phyloP scores from a whole-genome alignment of 208 protist species.

The Spongospora subterranea region DNA sequence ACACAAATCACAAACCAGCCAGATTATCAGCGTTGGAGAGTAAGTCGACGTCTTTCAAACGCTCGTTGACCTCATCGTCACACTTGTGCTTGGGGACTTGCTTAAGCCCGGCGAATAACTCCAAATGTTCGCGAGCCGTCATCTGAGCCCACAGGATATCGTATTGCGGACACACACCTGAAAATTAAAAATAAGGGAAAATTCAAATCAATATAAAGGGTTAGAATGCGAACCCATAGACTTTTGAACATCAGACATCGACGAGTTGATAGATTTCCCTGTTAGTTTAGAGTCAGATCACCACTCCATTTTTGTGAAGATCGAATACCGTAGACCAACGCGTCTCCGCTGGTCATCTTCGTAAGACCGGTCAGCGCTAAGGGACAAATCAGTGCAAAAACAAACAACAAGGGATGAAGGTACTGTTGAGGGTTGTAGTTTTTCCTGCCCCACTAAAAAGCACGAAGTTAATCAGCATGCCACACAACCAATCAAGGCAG shows the following conservation, averaged over 20 bases:
- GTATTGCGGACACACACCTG: slow-evolving; percentile 35
- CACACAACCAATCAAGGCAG: not conserved
- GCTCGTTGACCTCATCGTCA: not conserved
- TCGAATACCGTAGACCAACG: not conserved
- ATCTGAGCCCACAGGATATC: slow-evolving; percentile 22
- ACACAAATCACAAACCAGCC: not conserved
- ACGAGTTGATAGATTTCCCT: not conserved
- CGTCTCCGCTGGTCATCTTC: not conserved
- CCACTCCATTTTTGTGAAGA: not conserved
- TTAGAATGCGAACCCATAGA: not conserved
- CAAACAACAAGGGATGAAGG: not conserved
- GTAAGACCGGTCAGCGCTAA: not conserved
- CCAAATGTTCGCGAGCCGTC: not conserved
- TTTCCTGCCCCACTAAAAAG: slow-evolving; percentile 7
- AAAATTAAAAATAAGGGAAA: not conserved
- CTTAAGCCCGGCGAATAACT: slow-evolving; percentile 14
- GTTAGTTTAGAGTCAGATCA: not conserved
- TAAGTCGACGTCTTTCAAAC: not conserved
- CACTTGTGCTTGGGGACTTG: not conserved
- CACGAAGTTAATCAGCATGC: not conserved
- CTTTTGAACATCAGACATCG: not conserved
- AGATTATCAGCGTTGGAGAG: not conserved
- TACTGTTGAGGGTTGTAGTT: not conserved
- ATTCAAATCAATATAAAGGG: not conserved
- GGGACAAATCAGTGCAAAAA: not conserved